These are phyloP conservation scores for Wickerhamomyces xylosicus DNA, from an alignment of 805 yeast genomes.

Conservation along the genomic window DNA sequence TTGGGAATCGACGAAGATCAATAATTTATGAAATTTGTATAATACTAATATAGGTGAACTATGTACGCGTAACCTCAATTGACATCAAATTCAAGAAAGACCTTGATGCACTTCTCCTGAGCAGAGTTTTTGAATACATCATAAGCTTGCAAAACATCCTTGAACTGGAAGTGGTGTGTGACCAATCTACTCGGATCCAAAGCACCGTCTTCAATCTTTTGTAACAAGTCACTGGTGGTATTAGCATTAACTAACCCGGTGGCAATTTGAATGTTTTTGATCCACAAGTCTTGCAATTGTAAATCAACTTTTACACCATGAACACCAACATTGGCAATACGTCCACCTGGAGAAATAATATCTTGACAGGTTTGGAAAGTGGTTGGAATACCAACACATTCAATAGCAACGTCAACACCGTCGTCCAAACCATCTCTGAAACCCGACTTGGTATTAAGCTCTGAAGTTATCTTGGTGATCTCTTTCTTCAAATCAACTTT, in stretches of 20 bases:
- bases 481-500: slow-evolving; percentile 31
- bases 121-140: slow-evolving; percentile 46
- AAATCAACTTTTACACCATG: slow-evolving; percentile 33
- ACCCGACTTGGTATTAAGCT: slow-evolving; percentile 13
- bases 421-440: slow-evolving; percentile 21
- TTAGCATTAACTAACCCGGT: slow-evolving; percentile 43
- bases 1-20: no score
- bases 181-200: slow-evolving; percentile 42
- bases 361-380: slow-evolving; percentile 52
- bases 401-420: slow-evolving; percentile 52
- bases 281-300: slow-evolving; percentile 34
- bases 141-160: slow-evolving; percentile 49
- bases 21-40: no score
- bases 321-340: slow-evolving; percentile 56
- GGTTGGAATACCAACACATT: slow-evolving; percentile 56
- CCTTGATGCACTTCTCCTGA: slow-evolving; percentile 47
- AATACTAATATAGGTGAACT: no score
- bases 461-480: slow-evolving; percentile 22
- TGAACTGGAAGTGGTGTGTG: slow-evolving; percentile 47
- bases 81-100: slow-evolving; percentile 12
- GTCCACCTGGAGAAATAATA: slow-evolving; percentile 47
- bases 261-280: slow-evolving; percentile 30
- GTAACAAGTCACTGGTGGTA: slow-evolving; percentile 28
- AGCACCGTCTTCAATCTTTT: slow-evolving; percentile 20
- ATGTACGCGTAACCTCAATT: no score